Conservation (phyloP, 306 rosid species). For the Crotalaria pallida region DNA sequence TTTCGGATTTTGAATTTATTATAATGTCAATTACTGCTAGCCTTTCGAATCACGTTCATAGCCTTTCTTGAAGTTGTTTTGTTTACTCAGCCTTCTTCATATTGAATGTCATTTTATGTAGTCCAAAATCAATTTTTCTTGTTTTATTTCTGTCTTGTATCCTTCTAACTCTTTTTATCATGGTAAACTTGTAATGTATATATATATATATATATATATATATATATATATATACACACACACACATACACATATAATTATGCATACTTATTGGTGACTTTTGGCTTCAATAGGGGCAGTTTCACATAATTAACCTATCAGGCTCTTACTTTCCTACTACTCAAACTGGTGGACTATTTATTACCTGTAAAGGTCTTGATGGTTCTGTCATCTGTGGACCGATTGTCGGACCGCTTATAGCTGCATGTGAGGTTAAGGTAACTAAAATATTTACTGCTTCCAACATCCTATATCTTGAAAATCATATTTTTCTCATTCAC, state of each 20-base stretch:
- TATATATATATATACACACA: too few species aligned
- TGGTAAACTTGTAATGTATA: background rate
- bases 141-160: background rate
- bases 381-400: slow-evolving; percentile 92
- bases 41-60: background rate
- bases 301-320: slow-evolving; percentile 80
- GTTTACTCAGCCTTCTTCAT: background rate
- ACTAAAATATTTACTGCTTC: background rate
- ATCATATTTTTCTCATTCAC: background rate
- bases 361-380: slow-evolving; percentile 89
- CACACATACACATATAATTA: too few species aligned
- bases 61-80: background rate
- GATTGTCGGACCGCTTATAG: slow-evolving; percentile 79
- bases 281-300: slow-evolving; percentile 64
- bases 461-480: background rate
- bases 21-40: background rate
- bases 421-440: slow-evolving; percentile 94
- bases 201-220: too few species aligned
- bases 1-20: background rate
- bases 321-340: slow-evolving; percentile 73
- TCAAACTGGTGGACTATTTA: slow-evolving; percentile 68
- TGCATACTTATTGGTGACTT: slow-evolving; percentile 8
- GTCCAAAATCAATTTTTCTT: background rate
- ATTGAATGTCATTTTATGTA: background rate
- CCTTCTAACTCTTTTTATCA: background rate